These are phyloP conservation scores for Cercospora nicotianae DNA, from an alignment of 2,329 filamentous ascomycete species.

Conservation along the genomic window DNA sequence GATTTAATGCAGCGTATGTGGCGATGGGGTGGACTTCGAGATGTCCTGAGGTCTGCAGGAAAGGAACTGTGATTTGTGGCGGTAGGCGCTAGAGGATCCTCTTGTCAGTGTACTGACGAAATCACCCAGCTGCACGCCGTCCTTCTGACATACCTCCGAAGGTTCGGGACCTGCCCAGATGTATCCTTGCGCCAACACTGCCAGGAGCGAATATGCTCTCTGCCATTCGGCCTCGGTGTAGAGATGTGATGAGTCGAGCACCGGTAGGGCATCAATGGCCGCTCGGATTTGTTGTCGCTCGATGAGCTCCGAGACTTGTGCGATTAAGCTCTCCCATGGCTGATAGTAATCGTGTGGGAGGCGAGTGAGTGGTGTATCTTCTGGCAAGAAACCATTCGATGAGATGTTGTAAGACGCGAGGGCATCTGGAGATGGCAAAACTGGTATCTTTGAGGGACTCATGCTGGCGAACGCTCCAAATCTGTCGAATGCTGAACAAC, in stretches of 20 bases:
- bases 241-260: constrained; percentile 78
- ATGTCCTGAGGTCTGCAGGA: constrained; percentile 68
- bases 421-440: constrained; percentile 25
- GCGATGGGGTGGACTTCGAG: constrained; percentile 88
- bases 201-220: constrained; percentile 74
- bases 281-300: constrained; percentile 76
- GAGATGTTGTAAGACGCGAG: constrained; percentile 31
- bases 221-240: constrained; percentile 87
- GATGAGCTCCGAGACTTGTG: constrained; percentile 79
- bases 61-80: constrained; percentile 75
- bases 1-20: constrained; percentile 84
- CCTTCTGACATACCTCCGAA: constrained; percentile 52
- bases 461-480: constrained; percentile 19
- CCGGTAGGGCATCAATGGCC: constrained; percentile 74
- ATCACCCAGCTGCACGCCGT: too few relatives aligned
- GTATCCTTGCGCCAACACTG: constrained; percentile 79
- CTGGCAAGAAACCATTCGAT: constrained; percentile 75
- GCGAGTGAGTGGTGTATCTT: constrained; percentile 71
- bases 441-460: constrained; percentile 31
- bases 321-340: constrained; percentile 82
- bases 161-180: constrained; percentile 81
- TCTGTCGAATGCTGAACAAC: background rate
- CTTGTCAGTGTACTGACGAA: background rate
- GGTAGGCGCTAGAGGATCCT: constrained; percentile 59
- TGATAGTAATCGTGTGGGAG: constrained; percentile 90